These are phyloP conservation scores for Nicotiana otophora DNA, from an alignment of 257 asterid genomes.

Conservation along the genomic window DNA sequence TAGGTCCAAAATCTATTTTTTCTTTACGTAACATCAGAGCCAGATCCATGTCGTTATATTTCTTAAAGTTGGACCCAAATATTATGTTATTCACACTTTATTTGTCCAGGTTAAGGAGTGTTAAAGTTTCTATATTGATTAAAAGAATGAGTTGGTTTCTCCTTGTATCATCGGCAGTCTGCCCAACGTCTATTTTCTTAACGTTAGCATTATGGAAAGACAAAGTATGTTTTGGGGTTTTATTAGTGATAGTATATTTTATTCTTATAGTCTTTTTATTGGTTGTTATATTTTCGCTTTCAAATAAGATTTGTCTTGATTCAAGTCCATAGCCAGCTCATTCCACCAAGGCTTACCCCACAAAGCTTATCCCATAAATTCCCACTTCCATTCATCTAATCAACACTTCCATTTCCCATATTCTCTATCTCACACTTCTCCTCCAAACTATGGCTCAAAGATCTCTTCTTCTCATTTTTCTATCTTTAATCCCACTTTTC, in stretches of 20 bases:
- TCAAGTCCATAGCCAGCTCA: conserved; percentile 48
- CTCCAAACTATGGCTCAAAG: conserved; percentile 35
- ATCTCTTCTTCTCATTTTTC: conserved; percentile 23
- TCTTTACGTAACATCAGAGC: neutral
- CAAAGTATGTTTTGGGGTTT: neutral
- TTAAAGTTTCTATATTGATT: neutral
- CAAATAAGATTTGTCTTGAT: conserved; percentile 22
- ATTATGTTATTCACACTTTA: neutral
- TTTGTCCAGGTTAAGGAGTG: neutral
- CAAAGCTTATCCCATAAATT: conserved; percentile 22
- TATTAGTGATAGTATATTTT: neutral
- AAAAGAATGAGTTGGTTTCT: neutral
- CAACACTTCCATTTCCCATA: neutral
- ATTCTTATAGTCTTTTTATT: conserved; percentile 15
- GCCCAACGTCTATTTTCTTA: too few species aligned
- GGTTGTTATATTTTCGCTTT: conserved; percentile 12
- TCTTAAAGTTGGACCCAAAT: neutral
- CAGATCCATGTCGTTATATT: neutral
- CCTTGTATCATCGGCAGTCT: too few species aligned
- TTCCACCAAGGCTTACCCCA: conserved; percentile 41
- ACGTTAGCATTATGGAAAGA: neutral
- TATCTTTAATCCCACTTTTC: conserved; percentile 17
- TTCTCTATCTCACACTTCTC: conserved; percentile 12
- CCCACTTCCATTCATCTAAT: conserved; percentile 1
- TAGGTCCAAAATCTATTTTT: neutral